Evolutionary conservation across 192 early-diverging fungal species (phyloP).

Genomic region (Chytriomyces hyalinus): DNA sequence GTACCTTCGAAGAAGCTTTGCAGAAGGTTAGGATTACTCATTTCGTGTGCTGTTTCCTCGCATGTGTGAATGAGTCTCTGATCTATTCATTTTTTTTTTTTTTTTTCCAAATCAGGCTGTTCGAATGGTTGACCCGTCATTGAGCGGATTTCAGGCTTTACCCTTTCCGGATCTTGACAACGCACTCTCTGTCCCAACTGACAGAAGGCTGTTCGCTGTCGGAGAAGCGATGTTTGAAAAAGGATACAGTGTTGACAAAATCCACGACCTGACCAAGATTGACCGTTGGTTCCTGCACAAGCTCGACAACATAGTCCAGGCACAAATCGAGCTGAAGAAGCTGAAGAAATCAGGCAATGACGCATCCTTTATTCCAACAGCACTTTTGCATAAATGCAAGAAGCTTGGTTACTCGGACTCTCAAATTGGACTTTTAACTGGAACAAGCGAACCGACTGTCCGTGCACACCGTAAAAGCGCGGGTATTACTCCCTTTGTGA

Average conservation of each 20-base stretch:
- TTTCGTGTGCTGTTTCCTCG: neutral
- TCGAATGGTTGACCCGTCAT: slow-evolving; percentile 92
- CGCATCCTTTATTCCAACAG: slow-evolving; percentile 57
- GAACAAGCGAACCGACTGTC: slow-evolving; percentile 62
- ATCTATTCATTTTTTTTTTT: slow-evolving; percentile 37
- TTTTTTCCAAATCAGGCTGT: slow-evolving; percentile 59
- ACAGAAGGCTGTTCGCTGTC: slow-evolving; percentile 82
- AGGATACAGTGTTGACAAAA: slow-evolving; percentile 73
- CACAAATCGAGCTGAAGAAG: slow-evolving; percentile 56
- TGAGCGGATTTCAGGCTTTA: slow-evolving; percentile 79
- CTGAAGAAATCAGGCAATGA: slow-evolving; percentile 41
- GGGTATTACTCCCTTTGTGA: slow-evolving; percentile 87
- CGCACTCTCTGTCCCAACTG: slow-evolving; percentile 73
- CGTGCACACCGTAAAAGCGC: slow-evolving; percentile 70
- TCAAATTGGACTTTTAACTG: slow-evolving; percentile 74
- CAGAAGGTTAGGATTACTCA: slow-evolving; percentile 70
- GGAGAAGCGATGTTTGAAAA: slow-evolving; percentile 82
- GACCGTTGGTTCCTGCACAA: slow-evolving; percentile 92
- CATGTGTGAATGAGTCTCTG: neutral
- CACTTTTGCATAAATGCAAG: slow-evolving; percentile 77
- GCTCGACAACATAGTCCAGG: slow-evolving; percentile 78
- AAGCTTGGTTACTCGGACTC: slow-evolving; percentile 86
- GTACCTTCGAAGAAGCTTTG: slow-evolving; percentile 94
- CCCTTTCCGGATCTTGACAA: slow-evolving; percentile 60
- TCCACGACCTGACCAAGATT: slow-evolving; percentile 84